Conservation (phyloP, 306 rosid genomes). For the Senna siamea region DNA sequence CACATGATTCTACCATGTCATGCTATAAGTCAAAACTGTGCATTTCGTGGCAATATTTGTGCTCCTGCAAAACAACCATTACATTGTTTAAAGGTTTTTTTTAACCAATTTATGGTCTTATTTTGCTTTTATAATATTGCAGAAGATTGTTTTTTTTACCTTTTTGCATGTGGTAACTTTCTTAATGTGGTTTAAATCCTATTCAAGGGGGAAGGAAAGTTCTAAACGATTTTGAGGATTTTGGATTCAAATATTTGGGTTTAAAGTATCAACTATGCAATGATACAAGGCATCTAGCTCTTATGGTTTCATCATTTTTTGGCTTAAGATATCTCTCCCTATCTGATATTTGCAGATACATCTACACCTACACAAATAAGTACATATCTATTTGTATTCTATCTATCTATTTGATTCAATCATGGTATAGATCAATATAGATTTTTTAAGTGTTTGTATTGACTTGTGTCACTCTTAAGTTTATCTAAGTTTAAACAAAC, state of each 20-base stretch:
- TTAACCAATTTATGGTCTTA: not conserved
- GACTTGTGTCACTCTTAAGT: slow-evolving; percentile 15
- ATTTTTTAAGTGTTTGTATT: slow-evolving; percentile 26
- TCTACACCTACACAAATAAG: not conserved
- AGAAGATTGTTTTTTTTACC: not conserved
- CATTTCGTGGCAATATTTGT: too few species aligned
- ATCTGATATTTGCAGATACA: slow-evolving; percentile 9
- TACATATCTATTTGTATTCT: not conserved
- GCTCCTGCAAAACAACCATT: slow-evolving; percentile 15
- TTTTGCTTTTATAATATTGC: not conserved
- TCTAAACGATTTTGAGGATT: slow-evolving; percentile 20
- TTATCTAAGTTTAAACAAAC: slow-evolving; percentile 68
- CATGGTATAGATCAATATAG: slow-evolving; percentile 14
- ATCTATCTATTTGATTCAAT: not conserved
- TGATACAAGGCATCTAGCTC: slow-evolving; percentile 22
- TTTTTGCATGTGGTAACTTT: not conserved
- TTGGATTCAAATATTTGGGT: slow-evolving; percentile 37
- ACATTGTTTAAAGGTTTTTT: slow-evolving; percentile 2
- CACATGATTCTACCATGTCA: too few species aligned
- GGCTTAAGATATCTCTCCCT: not conserved
- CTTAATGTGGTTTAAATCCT: not conserved
- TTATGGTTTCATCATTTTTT: slow-evolving; percentile 22
- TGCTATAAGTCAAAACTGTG: too few species aligned
- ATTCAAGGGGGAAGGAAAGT: slow-evolving; percentile 11
- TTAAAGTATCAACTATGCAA: slow-evolving; percentile 4